Evolutionary conservation across 2,329 filamentous ascomycete genomes (phyloP), one percentile per base, ranked within the genome.

Genomic region (Neurospora sp.): DNA sequence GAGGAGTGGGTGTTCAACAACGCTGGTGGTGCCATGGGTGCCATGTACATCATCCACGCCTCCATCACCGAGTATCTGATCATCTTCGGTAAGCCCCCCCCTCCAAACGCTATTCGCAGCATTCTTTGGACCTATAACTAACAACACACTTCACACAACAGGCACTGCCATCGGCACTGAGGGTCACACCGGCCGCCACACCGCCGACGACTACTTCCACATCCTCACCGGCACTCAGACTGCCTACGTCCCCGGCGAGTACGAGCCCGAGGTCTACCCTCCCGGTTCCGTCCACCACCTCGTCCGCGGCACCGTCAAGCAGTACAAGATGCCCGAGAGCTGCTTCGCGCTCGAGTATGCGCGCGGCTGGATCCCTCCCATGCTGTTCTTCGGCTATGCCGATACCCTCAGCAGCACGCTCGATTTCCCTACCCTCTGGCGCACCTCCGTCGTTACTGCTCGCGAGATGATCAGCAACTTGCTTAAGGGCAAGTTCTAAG

Each of bases 1-100:
- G 88, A 95, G 81, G 91, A 95, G 80, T 97, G 93, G 93, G 85
- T 96, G 66, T 95, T 97, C 77, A 97, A 96, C 85, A 96, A 96
- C 77, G 93, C 93, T 68, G 93, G 93, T 68, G 93, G 93, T 73
- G 93, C 93, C 68, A 97, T 96, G 93, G 93, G 93, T 70, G 91
- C 87, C 77, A 96, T 96, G 93, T 93, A 93, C 80, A 90, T 96
- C 74, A 90, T 96, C 76, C 93, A 96, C 78, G 92, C 93, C 71
- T 94, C 88, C 78, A 84, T 97, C 72, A 96, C 93, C 23, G 93
- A 97, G 81, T 96, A 96, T 82, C 84, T 96, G 75, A 96, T 96
- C 79, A 89, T 96, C 81, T 96, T 96, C 79, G 93, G 83, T 84
- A 74, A 70, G 77, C 72, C 33, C 72, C 33, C 8, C 10, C 13